Conservation (phyloP, 2,329 filamentous ascomycete species). For the Trematosphaeria pertusa region DNA sequence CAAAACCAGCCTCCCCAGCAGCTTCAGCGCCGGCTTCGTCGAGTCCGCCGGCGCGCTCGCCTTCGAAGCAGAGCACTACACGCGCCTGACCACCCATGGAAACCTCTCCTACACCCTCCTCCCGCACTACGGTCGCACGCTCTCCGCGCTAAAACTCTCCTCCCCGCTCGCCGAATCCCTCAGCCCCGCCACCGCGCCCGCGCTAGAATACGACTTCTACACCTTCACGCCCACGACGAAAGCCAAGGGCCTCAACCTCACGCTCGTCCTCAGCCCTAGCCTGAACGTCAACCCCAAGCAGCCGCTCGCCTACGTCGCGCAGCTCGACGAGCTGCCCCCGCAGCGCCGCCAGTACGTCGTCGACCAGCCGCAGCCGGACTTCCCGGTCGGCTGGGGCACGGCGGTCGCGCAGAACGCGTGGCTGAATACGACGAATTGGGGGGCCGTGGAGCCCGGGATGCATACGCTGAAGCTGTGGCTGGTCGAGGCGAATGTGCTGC, state of each 20-base stretch:
- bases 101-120: constrained; percentile 39
- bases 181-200: constrained; percentile 33
- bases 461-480: constrained; percentile 56
- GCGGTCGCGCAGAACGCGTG: constrained; percentile 61
- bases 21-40: constrained; percentile 44
- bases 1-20: constrained; percentile 40
- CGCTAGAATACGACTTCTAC: constrained; percentile 47
- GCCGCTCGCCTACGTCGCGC: constrained; percentile 59
- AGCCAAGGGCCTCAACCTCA: constrained; percentile 45
- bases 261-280: constrained; percentile 51
- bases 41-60: constrained; percentile 43
- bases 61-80: constrained; percentile 50
- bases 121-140: constrained; percentile 46
- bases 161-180: constrained; percentile 35
- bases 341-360: constrained; percentile 53
- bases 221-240: constrained; percentile 43
- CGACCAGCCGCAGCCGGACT: constrained; percentile 49
- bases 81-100: constrained; percentile 30
- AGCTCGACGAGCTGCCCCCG: constrained; percentile 52
- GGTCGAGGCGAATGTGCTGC: constrained; percentile 52
- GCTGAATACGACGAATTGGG: constrained; percentile 54
- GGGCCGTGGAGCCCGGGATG: constrained; percentile 40
- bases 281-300: constrained; percentile 60
- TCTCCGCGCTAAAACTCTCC: constrained; percentile 44
- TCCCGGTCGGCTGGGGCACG: constrained; percentile 57